phyloP scores from a whole-genome alignment of 805 yeast genomes.

The Metahyphopichia silvanorum region DNA sequence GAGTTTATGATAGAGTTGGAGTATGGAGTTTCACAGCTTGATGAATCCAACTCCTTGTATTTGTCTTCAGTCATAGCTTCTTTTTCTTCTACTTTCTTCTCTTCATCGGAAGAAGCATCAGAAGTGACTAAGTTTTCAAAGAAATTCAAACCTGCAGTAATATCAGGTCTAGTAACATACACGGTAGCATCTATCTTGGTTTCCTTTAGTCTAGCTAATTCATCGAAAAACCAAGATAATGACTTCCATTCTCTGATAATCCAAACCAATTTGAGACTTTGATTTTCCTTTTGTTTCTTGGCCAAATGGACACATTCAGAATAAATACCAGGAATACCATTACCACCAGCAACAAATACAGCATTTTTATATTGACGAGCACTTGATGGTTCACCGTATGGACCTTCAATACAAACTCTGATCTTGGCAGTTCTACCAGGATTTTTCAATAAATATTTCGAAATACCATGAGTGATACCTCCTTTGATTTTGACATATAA shows the following conservation, averaged over 20 bases:
- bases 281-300: slow-evolving; percentile 3
- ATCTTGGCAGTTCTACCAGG: slow-evolving; percentile 33
- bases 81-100: background rate
- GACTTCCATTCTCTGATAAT: slow-evolving; percentile 46
- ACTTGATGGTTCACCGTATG: slow-evolving; percentile 53
- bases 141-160: slow-evolving; percentile 11
- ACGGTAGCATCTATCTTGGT: slow-evolving; percentile 12
- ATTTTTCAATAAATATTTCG: slow-evolving; percentile 21
- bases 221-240: slow-evolving; percentile 42
- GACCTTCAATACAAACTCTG: slow-evolving; percentile 55
- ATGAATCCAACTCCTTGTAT: background rate
- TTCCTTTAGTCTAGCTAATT: slow-evolving; percentile 15
- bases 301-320: slow-evolving; percentile 32
- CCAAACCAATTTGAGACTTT: slow-evolving; percentile 51
- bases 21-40: background rate
- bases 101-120: background rate
- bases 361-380: slow-evolving; percentile 46
- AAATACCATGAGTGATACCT: slow-evolving; percentile 29
- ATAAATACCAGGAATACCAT: slow-evolving; percentile 58
- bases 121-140: background rate
- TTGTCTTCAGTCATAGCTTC: background rate
- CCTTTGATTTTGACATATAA: slow-evolving; percentile 24
- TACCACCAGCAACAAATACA: slow-evolving; percentile 60
- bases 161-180: slow-evolving; percentile 14
- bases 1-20: background rate